Evolutionary conservation across 306 rosid species (phyloP), one percentile per base, ranked within the genome.

Genomic region (Cucumis hystrix): DNA sequence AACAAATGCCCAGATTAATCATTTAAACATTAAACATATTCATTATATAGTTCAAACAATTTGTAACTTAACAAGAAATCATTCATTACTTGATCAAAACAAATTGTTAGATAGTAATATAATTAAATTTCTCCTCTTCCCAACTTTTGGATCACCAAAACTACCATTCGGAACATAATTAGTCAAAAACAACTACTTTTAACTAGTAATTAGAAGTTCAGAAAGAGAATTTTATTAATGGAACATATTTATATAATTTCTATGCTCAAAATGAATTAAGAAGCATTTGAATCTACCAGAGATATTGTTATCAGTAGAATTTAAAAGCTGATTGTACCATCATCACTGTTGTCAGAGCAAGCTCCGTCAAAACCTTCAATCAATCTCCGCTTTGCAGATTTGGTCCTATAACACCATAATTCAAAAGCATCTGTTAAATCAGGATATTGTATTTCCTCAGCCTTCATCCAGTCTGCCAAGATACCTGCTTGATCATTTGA

Each of bases 401-500:
- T 93, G 67, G 89, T 88, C 85, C 98, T 87, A 75, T 87, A 93
- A 88, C 93, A 93, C 98, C 98, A 93, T 35, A 93, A 87, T 87
- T 93, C 98, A 14, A 93, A 90, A 59, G 96, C 98, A 85, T 93
- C 98, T 0, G 87, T 91, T 88, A 91, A 79, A 77, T 93, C 96
- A 0, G 97, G 98, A 84, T 86, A 91, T 76, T 74, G 89, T 59
- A 87, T 83, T 81, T 90, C 88, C 80, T 86, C 79, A 0, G 82
- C 78, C 77, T 62, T 86, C 77, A 92, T 89, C 99, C 99, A 95
- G 16, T 92, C 97, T 28, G 90, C 92, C 40, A 95, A 82, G 85
- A 92, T 95, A 45, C 89, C 97, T 2, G 99, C 97, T 84, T 95
- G 99, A 83, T 95, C 96, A 74, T 85, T 92, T 7, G 98, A 91